Percentiles rank a stretch among this genome's conserved stretches.
phyloP scores from a whole-genome alignment of 1,139 yeast species.

The Suhomyces yuchorum region DNA sequence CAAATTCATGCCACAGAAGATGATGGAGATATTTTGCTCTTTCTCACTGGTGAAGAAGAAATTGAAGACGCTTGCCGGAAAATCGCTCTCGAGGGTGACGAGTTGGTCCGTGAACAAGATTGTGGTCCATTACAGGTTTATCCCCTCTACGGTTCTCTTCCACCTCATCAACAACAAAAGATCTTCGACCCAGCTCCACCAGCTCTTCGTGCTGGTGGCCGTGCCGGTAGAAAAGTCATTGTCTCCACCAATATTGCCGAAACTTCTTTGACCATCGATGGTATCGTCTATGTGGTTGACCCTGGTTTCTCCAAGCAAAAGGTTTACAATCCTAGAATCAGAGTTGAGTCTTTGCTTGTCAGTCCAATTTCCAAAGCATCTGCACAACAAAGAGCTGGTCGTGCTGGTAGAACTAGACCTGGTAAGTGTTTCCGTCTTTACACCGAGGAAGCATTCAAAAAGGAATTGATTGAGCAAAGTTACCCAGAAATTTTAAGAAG shows the following conservation, averaged over 20 bases:
- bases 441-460: constrained; percentile 95
- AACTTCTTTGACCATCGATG: constrained; percentile 96
- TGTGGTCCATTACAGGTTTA: constrained; percentile 89
- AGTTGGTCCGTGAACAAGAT: constrained; percentile 80
- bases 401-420: constrained; percentile 99
- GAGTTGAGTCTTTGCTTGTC: constrained; percentile 91
- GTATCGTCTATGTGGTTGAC: constrained; percentile 94
- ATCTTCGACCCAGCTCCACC: constrained; percentile 90
- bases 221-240: constrained; percentile 91
- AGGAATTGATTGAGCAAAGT: constrained; percentile 91
- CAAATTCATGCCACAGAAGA: constrained; percentile 97
- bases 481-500: constrained; percentile 94
- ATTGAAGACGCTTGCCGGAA: constrained; percentile 96
- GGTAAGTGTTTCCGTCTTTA: constrained; percentile 96
- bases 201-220: constrained; percentile 62
- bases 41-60: constrained; percentile 97
- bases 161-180: constrained; percentile 92
- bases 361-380: constrained; percentile 97
- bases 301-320: constrained; percentile 97
- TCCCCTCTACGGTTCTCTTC: constrained; percentile 93
- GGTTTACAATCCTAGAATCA: constrained; percentile 92
- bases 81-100: constrained; percentile 85
- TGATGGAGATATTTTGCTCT: constrained; percentile 85
- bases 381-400: constrained; percentile 98
- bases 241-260: constrained; percentile 97